Evolutionary conservation across 2,329 filamentous ascomycete genomes (phyloP), one percentile per base, ranked within the genome.

Genomic region (Cercospora nicotianae): DNA sequence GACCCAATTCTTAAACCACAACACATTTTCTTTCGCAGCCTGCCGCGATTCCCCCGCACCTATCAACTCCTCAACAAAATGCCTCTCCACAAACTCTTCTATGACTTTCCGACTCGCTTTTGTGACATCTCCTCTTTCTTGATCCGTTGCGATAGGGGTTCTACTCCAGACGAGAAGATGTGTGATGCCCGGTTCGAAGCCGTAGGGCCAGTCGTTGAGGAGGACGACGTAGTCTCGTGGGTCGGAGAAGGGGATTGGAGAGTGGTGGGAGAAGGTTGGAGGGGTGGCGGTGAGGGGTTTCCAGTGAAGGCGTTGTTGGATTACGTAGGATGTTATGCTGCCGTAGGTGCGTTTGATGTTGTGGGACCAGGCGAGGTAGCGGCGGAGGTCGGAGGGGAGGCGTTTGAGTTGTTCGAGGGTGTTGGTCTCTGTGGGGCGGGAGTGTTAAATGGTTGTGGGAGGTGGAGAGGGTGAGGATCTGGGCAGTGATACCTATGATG

Each of bases 1-100:
- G 8, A 83, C 84, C 81, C 86, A 88, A 72, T 89, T 90, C 81
- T 88, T 89, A 74, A 89, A 90, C 87, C 87, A 90, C 66, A 87
- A 75, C 26, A 89, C 83, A 71, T 83, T 83, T 20, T 82, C 81
- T 23, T 70, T 57, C 3, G 66, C 72, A 12, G n/a, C 60, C 6
- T 18, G 2, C 4, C 26, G 10, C 31, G n/a, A 23, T 36, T 36
- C 16, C 8, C 28, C 30, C 28, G 28, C 33, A 16, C 42, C 67
- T 1, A 12, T 13, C 68, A 85, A 74, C 48, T 80, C 79, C 10
- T 74, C 73, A 12, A 85, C 79, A 75, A 89, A 89, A 28, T 79
- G 83, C 26, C 72, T 77, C 63, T 80, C 74, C 42, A 87, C 82
- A 76, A 87, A 87, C 0, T 72, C 72, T 67, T 86, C 81, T 60